A percentile compares a stretch with the other conserved stretches of the same genome.
These are phyloP conservation scores for Ganoderma meredithae DNA, from an alignment of 1,284 basidiomycete species.

Conservation along the genomic window DNA sequence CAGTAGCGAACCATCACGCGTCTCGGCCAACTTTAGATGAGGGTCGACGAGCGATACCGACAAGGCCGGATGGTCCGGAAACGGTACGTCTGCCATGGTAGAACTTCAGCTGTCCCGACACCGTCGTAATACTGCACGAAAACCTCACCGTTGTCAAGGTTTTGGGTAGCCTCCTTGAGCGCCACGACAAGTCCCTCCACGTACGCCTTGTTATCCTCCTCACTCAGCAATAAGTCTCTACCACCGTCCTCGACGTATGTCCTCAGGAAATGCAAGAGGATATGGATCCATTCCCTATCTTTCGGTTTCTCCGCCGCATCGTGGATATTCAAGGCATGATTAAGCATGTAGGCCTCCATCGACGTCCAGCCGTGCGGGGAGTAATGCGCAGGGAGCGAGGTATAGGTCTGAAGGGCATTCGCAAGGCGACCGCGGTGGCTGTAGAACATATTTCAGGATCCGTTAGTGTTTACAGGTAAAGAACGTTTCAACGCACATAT, in stretches of 20 bases:
- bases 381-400: slow-evolving; percentile 84
- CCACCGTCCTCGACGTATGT: slow-evolving; percentile 64
- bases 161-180: slow-evolving; percentile 55
- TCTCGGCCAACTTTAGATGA: slow-evolving; percentile 56
- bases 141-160: slow-evolving; percentile 47
- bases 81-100: slow-evolving; percentile 59
- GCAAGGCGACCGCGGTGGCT: slow-evolving; percentile 73
- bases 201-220: slow-evolving; percentile 59
- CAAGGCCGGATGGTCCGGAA: slow-evolving; percentile 74
- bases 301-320: slow-evolving; percentile 56
- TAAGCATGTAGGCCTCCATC: slow-evolving; percentile 79
- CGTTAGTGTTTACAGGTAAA: neutral
- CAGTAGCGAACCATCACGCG: slow-evolving; percentile 71
- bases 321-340: slow-evolving; percentile 73
- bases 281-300: slow-evolving; percentile 79
- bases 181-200: slow-evolving; percentile 59
- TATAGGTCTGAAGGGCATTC: slow-evolving; percentile 72
- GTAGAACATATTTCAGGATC: slow-evolving; percentile 16
- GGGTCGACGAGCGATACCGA: slow-evolving; percentile 53
- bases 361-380: slow-evolving; percentile 80
- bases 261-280: slow-evolving; percentile 73
- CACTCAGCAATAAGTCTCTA: slow-evolving; percentile 58
- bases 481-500: slow-evolving; percentile 66
- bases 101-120: neutral
- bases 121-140: too few relatives aligned